These are phyloP conservation scores for Phytophthora hibernalis DNA, from an alignment of 352 stramenopile species.

Conservation along the genomic window DNA sequence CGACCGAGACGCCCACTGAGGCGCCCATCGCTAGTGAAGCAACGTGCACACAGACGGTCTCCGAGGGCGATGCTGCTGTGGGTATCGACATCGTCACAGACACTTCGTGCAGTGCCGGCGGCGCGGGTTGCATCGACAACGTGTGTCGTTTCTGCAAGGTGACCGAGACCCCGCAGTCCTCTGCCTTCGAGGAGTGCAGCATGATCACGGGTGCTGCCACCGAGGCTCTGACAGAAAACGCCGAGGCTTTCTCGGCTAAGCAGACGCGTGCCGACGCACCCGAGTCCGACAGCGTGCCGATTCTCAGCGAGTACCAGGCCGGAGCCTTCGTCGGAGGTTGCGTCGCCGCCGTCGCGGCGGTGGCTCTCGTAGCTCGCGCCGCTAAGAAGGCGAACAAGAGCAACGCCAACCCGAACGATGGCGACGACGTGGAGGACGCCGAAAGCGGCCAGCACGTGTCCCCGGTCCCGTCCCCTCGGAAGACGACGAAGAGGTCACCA, in stretches of 20 bases:
- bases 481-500: neutral
- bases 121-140: slow-evolving; percentile 46
- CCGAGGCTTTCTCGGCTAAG: neutral
- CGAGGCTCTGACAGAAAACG: slow-evolving; percentile 10
- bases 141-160: slow-evolving; percentile 61
- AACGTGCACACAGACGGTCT: slow-evolving; percentile 27
- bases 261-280: slow-evolving; percentile 7
- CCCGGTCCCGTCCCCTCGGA: slow-evolving; percentile 24
- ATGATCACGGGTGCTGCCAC: slow-evolving; percentile 9
- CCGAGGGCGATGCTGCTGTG: slow-evolving; percentile 35
- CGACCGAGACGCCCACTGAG: neutral
- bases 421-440: slow-evolving; percentile 23
- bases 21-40: neutral
- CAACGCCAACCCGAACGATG: slow-evolving; percentile 17
- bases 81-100: slow-evolving; percentile 53
- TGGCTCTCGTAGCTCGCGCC: slow-evolving; percentile 32
- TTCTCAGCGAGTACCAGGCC: slow-evolving; percentile 17
- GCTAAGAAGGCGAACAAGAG: slow-evolving; percentile 32
- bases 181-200: slow-evolving; percentile 30
- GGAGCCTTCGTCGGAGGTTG: slow-evolving; percentile 20
- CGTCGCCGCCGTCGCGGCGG: slow-evolving; percentile 40
- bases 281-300: neutral
- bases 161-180: slow-evolving; percentile 24
- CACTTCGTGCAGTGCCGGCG: slow-evolving; percentile 35
- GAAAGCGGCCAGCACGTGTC: slow-evolving; percentile 30